Conservation (phyloP, 2,329 filamentous ascomycete genomes). For the Fusarium pininemorale region DNA sequence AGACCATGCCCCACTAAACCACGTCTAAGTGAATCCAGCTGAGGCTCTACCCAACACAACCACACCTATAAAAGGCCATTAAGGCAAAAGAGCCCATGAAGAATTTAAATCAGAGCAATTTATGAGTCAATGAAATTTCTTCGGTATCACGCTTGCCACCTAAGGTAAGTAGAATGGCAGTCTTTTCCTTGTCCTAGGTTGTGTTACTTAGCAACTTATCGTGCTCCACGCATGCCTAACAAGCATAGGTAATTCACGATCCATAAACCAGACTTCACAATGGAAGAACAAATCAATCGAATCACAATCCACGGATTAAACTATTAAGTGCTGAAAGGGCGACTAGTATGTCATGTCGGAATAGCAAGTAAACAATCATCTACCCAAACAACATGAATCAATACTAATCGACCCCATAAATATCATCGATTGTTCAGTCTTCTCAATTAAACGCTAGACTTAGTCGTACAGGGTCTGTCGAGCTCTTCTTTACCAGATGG, state of each 20-base stretch:
- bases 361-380: not conserved
- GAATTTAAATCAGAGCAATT: not conserved
- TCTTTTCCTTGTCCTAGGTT: no score
- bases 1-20: slow-evolving; percentile 11
- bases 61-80: not conserved
- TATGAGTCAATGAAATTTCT: not conserved
- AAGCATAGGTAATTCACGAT: not conserved
- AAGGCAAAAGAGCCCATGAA: not conserved
- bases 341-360: not conserved
- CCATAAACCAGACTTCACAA: not conserved
- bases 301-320: not conserved
- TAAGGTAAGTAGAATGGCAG: not conserved
- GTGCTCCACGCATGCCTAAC: not conserved
- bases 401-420: not conserved
- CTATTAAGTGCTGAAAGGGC: not conserved
- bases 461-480: not conserved
- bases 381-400: not conserved
- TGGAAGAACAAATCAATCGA: not conserved
- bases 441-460: not conserved
- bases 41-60: not conserved
- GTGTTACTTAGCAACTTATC: not conserved
- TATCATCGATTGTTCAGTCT: not conserved
- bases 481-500: not conserved
- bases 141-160: not conserved
- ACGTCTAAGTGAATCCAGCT: not conserved